Evolutionary conservation across 1,139 yeast species (phyloP), one percentile per base, ranked within the genome.

Genomic region (Pichia sp.): DNA sequence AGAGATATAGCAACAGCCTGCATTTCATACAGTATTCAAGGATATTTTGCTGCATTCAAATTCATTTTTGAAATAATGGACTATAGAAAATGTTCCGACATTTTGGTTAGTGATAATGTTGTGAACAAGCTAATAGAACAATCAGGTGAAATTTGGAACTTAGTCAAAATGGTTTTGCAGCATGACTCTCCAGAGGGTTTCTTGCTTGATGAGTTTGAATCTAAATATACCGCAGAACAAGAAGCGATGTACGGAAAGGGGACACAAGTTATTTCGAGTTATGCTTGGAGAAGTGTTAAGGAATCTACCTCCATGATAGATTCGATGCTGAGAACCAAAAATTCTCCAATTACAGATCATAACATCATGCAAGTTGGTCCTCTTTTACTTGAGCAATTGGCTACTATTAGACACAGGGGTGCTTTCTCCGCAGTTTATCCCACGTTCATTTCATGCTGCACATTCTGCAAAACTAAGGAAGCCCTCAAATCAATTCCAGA

Each of bases 371-470:
- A 61, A n/a, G 65, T 79, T 40, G 88, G 90, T 10, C 75, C 78
- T 1, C 64, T 86, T 12, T 71, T 88, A 6, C 75, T 85, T 56
- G 78, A 75, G 12, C 96, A 92, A 66, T 71, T 92, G 47, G 79
- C 89, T 3, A 76, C 81, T 0, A 86, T 91, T 7, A 83, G 91
- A 52, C 98, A 93, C 64, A 78, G 95, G 58, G 98, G 98, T 41
- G 96, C 97, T 0, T 87, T 92, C 60, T 85, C 95, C 3, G 84
- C 97, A 0, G 85, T 91, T 0, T 84, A 87, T 60, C 96, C 97
- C 1, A 80, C 93, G 0, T 88, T 87, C 62, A 76, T 83, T 16
- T 75, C 82, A 6, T 78, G 85, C 56, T 86, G 95, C 61, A 64
- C 71, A 16, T 69, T 80, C 27, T 82, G 91, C 64, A 70, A 71